Percentiles rank a stretch among this genome's conserved stretches.
phyloP scores from a whole-genome alignment of 2,329 filamentous ascomycete species.

The Fusarium globosum region DNA sequence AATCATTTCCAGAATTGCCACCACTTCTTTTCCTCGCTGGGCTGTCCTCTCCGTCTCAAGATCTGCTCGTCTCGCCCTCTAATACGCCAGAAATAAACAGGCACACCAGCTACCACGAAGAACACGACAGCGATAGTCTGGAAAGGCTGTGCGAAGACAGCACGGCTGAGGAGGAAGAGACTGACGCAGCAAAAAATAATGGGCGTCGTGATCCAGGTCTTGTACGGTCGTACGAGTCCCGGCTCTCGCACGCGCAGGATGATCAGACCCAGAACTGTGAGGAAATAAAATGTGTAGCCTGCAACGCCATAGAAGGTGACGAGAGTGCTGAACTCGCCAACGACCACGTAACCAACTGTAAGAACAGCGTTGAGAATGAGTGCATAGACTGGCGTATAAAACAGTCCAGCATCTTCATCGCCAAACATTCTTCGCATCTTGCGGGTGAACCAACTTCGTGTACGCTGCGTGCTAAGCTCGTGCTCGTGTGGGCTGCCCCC shows the following conservation, averaged over 20 bases:
- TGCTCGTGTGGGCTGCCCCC: conserved; percentile 57
- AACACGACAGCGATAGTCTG: conserved; percentile 89
- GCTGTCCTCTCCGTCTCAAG: conserved; percentile 53
- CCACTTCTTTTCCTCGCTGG: conserved; percentile 53
- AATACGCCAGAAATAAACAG: conserved; percentile 90
- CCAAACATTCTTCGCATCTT: conserved; percentile 72
- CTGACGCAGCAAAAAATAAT: conserved; percentile 99
- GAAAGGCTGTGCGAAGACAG: conserved; percentile 89
- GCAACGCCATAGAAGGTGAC: conserved; percentile 98
- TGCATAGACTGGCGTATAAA: conserved; percentile 94
- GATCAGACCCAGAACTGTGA: conserved; percentile 93
- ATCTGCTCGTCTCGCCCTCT: conserved; percentile 68
- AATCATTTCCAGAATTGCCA: conserved; percentile 70
- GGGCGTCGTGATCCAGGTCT: conserved; percentile 95
- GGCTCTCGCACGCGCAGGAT: conserved; percentile 90
- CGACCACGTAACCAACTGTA: conserved; percentile 80
- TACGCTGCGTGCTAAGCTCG: conserved; percentile 57
- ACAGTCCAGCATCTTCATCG: conserved; percentile 82
- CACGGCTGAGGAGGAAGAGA: conserved; percentile 87
- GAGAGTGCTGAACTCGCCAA: conserved; percentile 91
- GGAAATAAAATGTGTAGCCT: conserved; percentile 96
- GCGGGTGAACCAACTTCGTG: conserved; percentile 68
- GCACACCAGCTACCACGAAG: conserved; percentile 85
- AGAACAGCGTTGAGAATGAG: conserved; percentile 83
- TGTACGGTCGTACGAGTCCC: conserved; percentile 87